Evolutionary conservation across 495 filamentous ascomycete species (phyloP).

Genomic region (Platismatia glauca): DNA sequence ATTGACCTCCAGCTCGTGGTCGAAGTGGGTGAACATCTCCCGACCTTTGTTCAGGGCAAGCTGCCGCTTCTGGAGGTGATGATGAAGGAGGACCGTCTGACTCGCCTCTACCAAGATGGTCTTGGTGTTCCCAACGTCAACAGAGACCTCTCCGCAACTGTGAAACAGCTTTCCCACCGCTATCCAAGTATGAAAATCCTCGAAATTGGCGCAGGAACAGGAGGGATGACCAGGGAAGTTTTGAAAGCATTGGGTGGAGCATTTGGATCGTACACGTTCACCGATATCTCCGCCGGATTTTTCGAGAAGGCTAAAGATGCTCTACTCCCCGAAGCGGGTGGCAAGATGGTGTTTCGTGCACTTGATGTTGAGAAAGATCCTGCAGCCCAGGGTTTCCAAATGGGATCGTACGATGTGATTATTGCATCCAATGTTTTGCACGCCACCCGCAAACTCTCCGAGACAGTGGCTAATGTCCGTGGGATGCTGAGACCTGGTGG

Average conservation of each 20-base stretch:
- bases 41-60: too few species aligned
- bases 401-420: conserved; percentile 42
- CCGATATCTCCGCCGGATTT: conserved; percentile 40
- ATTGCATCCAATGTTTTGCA: conserved; percentile 26
- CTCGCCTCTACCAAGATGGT: conserved; percentile 28
- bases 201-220: conserved; percentile 29
- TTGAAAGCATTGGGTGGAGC: conserved; percentile 17
- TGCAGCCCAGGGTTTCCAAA: conserved; percentile 36
- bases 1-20: too few species aligned
- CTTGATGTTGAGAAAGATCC: conserved; percentile 37
- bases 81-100: too few species aligned
- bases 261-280: conserved; percentile 40
- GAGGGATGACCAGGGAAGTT: conserved; percentile 35
- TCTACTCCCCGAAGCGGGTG: conserved; percentile 19
- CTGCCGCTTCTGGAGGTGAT: too few species aligned
- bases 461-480: conserved; percentile 29
- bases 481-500: conserved; percentile 47
- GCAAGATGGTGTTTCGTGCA: conserved; percentile 37
- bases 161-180: conserved; percentile 29
- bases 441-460: conserved; percentile 11
- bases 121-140: conserved; percentile 22
- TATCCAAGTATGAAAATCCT: conserved; percentile 31
- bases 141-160: conserved; percentile 19
- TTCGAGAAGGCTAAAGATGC: conserved; percentile 31
- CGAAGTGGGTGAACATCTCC: too few species aligned